Conservation (phyloP, 768 basidiomycete species). For the Panellus pusillus region DNA sequence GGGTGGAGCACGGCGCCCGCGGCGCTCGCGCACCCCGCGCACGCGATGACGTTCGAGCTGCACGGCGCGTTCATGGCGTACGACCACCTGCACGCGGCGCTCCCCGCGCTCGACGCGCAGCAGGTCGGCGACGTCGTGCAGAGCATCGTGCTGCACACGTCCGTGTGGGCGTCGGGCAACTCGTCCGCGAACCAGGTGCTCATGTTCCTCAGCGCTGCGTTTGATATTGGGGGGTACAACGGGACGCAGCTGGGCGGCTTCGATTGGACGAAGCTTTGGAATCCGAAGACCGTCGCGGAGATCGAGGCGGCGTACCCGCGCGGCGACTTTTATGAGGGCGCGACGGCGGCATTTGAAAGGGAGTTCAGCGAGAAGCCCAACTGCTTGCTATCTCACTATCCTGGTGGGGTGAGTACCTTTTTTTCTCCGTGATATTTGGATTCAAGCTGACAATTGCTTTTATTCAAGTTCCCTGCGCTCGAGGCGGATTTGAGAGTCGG, state of each 20-base stretch:
- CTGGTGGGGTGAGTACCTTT: neutral
- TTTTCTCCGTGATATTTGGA: too few relatives aligned
- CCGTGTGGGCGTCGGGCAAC: neutral
- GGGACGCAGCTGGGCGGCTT: neutral
- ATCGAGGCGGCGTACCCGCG: constrained; percentile 4
- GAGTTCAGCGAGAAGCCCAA: constrained; percentile 4
- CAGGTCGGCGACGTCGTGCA: constrained; percentile 27
- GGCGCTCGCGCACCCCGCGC: neutral
- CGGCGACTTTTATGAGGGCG: neutral
- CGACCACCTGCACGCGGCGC: neutral
- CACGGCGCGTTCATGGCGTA: constrained; percentile 3
- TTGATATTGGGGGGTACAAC: constrained; percentile 1
- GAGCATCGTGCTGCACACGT: constrained; percentile 5
- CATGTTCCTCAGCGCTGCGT: neutral
- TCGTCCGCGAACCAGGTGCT: constrained; percentile 6
- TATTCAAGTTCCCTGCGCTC: too few relatives aligned
- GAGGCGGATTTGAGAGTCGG: too few relatives aligned
- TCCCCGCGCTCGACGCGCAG: constrained; percentile 20
- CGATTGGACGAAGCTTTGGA: neutral
- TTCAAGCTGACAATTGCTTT: too few relatives aligned
- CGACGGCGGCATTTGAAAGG: neutral
- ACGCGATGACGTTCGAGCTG: constrained; percentile 4
- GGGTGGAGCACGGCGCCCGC: neutral
- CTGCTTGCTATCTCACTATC: neutral
- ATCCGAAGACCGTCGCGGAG: constrained; percentile 2